Evolutionary conservation across 1,284 basidiomycete genomes (phyloP).

Genomic region (Cryptococcus neoformans): DNA sequence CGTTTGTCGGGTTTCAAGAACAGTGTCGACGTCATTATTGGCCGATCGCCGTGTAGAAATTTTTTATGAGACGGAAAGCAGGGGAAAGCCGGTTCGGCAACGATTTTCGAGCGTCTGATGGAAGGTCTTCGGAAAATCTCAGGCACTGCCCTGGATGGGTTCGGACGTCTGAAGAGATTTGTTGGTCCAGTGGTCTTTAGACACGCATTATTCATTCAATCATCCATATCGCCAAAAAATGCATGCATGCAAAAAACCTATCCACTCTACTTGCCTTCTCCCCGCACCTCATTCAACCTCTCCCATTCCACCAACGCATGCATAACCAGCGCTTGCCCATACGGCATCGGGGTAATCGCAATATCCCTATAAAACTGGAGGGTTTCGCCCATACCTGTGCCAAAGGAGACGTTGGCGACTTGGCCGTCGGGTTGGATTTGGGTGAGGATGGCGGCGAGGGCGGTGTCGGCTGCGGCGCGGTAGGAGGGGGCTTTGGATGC

Average conservation of each 20-base stretch:
- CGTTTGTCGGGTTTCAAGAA: no score
- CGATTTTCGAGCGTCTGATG: no score
- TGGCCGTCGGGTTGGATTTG: slow-evolving; percentile 59
- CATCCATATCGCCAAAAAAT: not conserved
- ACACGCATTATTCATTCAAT: no score
- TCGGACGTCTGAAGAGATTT: no score
- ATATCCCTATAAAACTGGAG: slow-evolving; percentile 59
- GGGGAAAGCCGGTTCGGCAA: no score
- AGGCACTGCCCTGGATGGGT: no score
- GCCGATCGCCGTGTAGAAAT: no score
- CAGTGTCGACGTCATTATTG: no score
- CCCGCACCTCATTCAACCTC: slow-evolving; percentile 14
- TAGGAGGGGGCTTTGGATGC: slow-evolving; percentile 42
- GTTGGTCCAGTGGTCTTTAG: no score
- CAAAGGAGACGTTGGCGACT: slow-evolving; percentile 58
- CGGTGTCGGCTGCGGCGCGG: slow-evolving; percentile 52
- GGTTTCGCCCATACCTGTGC: slow-evolving; percentile 59
- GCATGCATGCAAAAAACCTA: not conserved
- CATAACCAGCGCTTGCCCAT: slow-evolving; percentile 60
- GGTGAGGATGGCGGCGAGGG: slow-evolving; percentile 56
- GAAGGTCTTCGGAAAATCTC: no score
- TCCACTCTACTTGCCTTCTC: not conserved
- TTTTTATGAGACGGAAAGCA: no score
- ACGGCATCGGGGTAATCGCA: slow-evolving; percentile 62
- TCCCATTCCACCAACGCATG: slow-evolving; percentile 48